A percentile compares a stretch with the other conserved stretches of the same genome.
phyloP scores from a whole-genome alignment of 805 yeast species.

The Henningerozyma blattae region DNA sequence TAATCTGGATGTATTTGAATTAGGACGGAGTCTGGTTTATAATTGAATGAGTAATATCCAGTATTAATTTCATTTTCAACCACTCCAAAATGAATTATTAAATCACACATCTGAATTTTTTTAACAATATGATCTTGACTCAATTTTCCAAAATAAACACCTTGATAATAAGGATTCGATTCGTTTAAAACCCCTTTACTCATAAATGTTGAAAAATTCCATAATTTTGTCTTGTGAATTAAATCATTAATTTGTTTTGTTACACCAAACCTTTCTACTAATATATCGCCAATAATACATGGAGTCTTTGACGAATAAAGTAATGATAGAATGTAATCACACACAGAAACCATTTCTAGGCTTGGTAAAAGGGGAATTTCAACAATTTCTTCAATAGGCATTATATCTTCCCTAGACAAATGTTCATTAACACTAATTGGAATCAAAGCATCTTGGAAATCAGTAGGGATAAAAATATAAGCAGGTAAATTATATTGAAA shows the following conservation, averaged over 20 bases:
- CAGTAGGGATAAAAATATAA: slow-evolving; percentile 65
- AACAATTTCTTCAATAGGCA: slow-evolving; percentile 6
- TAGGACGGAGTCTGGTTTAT: slow-evolving; percentile 29
- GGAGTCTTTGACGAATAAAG: slow-evolving; percentile 47
- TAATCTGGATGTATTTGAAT: slow-evolving; percentile 44
- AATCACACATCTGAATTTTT: slow-evolving; percentile 46
- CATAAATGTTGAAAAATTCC: slow-evolving; percentile 48
- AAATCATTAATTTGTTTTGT: slow-evolving; percentile 36
- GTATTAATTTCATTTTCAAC: slow-evolving; percentile 56
- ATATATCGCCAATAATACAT: slow-evolving; percentile 57
- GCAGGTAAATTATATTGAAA: slow-evolving; percentile 63
- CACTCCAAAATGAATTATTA: slow-evolving; percentile 61
- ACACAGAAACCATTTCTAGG: too few relatives aligned
- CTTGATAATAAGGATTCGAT: slow-evolving; percentile 48
- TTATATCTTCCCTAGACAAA: not conserved
- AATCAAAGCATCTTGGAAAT: slow-evolving; percentile 37
- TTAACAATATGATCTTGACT: slow-evolving; percentile 37
- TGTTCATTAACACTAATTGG: slow-evolving; percentile 2
- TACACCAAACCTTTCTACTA: slow-evolving; percentile 49
- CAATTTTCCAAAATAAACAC: slow-evolving; percentile 57
- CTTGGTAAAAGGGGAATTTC: too few relatives aligned
- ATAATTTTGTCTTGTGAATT: slow-evolving; percentile 32
- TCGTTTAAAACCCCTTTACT: slow-evolving; percentile 73
- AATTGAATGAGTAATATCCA: slow-evolving; percentile 46
- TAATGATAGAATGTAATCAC: slow-evolving; percentile 32